phyloP scores from a whole-genome alignment of 371 early-diverging fungal species.

The Syncephalastrum contaminatum region DNA sequence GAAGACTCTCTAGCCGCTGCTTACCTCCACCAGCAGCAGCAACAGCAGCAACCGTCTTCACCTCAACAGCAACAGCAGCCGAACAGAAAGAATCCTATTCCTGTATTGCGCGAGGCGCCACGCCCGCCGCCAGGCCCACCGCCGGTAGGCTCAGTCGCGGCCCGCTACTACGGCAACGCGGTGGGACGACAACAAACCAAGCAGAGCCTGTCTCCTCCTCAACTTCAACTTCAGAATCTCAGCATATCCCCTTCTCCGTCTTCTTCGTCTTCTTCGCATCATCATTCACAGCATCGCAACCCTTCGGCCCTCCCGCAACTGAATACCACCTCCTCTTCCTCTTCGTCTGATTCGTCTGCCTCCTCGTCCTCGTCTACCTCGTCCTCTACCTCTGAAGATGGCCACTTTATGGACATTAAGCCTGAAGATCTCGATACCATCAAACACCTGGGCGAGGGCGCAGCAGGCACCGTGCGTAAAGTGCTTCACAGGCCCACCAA shows the following conservation, averaged over 20 bases:
- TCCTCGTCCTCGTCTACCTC: conserved; percentile 10
- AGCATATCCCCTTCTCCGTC: too few relatives aligned
- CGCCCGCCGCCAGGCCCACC: conserved; percentile 2
- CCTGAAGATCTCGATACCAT: conserved; percentile 63
- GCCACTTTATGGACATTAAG: conserved; percentile 45
- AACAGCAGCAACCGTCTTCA: too few relatives aligned
- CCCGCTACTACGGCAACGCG: too few relatives aligned
- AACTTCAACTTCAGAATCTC: too few relatives aligned
- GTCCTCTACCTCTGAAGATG: conserved; percentile 5
- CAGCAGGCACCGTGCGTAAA: conserved; percentile 92
- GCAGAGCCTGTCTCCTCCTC: too few relatives aligned
- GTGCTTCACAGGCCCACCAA: conserved; percentile 76
- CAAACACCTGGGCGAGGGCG: conserved; percentile 86
- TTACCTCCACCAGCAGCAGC: conserved; percentile 1
- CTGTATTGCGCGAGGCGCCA: conserved; percentile 39
- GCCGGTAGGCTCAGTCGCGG: neutral
- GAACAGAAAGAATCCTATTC: conserved; percentile 7
- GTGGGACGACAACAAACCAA: too few relatives aligned
- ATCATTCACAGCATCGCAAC: too few relatives aligned
- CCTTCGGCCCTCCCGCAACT: neutral
- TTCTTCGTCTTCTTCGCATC: too few relatives aligned
- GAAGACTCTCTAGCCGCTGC: conserved; percentile 16
- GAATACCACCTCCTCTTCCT: neutral
- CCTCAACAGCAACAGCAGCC: conserved; percentile 5
- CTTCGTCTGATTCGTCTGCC: conserved; percentile 9